phyloP scores from a whole-genome alignment of 225 moss, liverwort and hornwort genomes.

The Neckera pumila region DNA sequence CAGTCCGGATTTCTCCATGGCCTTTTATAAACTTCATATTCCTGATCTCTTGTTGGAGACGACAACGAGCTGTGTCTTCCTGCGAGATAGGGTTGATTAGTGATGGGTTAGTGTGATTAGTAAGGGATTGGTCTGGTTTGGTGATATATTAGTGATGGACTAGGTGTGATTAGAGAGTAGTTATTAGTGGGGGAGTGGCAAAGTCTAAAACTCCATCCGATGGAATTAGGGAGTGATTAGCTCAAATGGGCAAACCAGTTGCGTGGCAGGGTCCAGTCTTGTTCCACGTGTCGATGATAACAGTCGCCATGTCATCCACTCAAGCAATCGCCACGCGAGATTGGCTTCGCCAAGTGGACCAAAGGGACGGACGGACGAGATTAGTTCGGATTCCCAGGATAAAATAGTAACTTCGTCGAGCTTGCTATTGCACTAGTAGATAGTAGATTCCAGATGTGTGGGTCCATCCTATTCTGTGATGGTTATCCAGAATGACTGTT shows the following conservation, averaged over 20 bases:
- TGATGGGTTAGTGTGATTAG: not conserved
- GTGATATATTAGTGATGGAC: not conserved
- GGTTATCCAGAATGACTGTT: not conserved
- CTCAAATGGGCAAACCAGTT: not conserved
- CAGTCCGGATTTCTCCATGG: not conserved
- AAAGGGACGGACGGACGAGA: not conserved
- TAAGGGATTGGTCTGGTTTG: not conserved
- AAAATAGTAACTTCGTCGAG: not conserved
- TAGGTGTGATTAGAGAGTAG: not conserved
- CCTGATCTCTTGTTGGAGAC: not conserved
- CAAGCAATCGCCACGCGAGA: not conserved
- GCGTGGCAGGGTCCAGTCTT: not conserved
- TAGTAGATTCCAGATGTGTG: not conserved
- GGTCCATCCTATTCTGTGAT: not conserved
- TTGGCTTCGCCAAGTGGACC: not conserved
- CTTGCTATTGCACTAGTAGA: too few species aligned
- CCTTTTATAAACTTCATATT: not conserved
- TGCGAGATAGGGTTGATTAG: not conserved
- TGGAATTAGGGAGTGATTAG: not conserved
- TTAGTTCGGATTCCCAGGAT: not conserved
- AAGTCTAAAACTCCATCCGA: not conserved
- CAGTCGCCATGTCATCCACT: not conserved
- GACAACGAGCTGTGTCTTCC: not conserved
- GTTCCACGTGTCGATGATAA: not conserved
- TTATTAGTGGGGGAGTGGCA: not conserved